These are phyloP conservation scores for Populus simonii DNA, from an alignment of 345 rosid species.

Conservation along the genomic window DNA sequence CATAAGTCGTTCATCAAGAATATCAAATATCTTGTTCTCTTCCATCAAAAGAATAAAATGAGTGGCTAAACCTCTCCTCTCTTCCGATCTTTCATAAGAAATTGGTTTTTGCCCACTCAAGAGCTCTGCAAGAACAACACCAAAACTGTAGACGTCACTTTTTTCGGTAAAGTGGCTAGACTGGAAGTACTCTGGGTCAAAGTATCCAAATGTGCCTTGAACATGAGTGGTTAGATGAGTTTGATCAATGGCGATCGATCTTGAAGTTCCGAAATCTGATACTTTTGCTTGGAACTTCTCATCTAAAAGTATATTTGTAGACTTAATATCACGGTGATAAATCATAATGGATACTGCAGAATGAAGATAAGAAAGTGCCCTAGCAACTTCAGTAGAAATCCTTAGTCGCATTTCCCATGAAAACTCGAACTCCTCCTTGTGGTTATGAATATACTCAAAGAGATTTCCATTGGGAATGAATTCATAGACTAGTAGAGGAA, in stretches of 20 bases:
- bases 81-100: too few species aligned
- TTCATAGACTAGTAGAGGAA: slow-evolving; percentile 11
- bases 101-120: too few species aligned
- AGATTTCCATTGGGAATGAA: slow-evolving; percentile 14
- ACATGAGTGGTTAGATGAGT: slow-evolving; percentile 1
- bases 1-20: slow-evolving; percentile 6
- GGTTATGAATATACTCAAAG: slow-evolving; percentile 4
- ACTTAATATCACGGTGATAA: slow-evolving; percentile 15
- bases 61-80: too few species aligned
- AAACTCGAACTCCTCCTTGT: background rate
- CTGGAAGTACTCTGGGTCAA: too few species aligned
- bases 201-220: too few species aligned
- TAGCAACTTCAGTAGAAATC: slow-evolving; percentile 19
- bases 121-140: slow-evolving; percentile 10
- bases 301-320: slow-evolving; percentile 24
- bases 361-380: slow-evolving; percentile 18
- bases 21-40: background rate
- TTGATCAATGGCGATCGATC: slow-evolving; percentile 11
- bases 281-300: slow-evolving; percentile 18
- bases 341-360: slow-evolving; percentile 12
- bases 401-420: slow-evolving; percentile 18
- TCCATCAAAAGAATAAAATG: too few species aligned
- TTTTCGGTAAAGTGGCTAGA: too few species aligned
- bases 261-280: slow-evolving; percentile 23
- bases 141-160: slow-evolving; percentile 21